Conservation (phyloP, 352 stramenopile genomes). For the Halophytophthora polymorphica region DNA sequence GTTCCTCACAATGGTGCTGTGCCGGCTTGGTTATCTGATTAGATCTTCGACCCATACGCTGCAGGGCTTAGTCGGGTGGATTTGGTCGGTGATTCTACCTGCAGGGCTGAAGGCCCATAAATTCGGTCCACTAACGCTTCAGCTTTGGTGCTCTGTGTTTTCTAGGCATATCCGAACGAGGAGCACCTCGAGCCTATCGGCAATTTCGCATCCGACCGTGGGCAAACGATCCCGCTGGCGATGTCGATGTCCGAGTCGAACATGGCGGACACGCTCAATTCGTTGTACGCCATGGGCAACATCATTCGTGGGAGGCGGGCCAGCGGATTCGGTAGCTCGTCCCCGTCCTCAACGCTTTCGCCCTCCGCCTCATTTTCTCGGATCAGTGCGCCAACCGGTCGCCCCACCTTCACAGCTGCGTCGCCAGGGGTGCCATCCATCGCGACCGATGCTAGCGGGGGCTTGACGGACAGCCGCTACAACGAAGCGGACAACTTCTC, state of each 20-base stretch:
- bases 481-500: slow-evolving; percentile 78
- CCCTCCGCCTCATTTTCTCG: slow-evolving; percentile 26
- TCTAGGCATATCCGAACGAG: slow-evolving; percentile 73
- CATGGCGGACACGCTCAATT: slow-evolving; percentile 44
- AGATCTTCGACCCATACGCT: slow-evolving; percentile 84
- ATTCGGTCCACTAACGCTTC: neutral
- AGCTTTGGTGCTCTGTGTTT: neutral
- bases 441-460: slow-evolving; percentile 33
- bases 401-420: slow-evolving; percentile 35
- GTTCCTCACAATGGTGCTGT: slow-evolving; percentile 1
- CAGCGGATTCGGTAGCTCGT: slow-evolving; percentile 40
- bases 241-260: slow-evolving; percentile 58
- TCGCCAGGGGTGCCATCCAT: slow-evolving; percentile 16
- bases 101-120: neutral
- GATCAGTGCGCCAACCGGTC: slow-evolving; percentile 21
- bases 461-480: slow-evolving; percentile 57
- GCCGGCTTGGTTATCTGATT: neutral
- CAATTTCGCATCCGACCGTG: slow-evolving; percentile 62
- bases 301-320: slow-evolving; percentile 55
- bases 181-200: slow-evolving; percentile 79
- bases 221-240: slow-evolving; percentile 63
- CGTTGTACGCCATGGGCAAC: slow-evolving; percentile 68
- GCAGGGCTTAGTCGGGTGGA: slow-evolving; percentile 68
- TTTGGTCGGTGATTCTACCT: slow-evolving; percentile 27
- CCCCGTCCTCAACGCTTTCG: slow-evolving; percentile 23